phyloP scores from a whole-genome alignment of 2,329 filamentous ascomycete species.

The Penicillium sp. region DNA sequence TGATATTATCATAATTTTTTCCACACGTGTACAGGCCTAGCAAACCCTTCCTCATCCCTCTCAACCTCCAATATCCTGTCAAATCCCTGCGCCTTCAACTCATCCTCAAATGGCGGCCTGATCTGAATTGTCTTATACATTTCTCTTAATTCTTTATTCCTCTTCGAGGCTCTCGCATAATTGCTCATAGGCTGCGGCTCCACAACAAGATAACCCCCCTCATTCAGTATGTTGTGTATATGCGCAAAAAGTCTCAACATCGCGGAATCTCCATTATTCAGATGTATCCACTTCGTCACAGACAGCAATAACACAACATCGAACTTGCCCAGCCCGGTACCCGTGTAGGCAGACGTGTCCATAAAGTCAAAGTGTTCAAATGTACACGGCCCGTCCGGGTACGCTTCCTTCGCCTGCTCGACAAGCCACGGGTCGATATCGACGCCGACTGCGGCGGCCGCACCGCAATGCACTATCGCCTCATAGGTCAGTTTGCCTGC shows the following conservation, averaged over 20 bases:
- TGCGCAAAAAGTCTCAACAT: conserved; percentile 28
- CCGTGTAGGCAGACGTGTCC: conserved; percentile 26
- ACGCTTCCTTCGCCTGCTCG: conserved; percentile 27
- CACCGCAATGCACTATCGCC: conserved; percentile 26
- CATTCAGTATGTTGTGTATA: conserved; percentile 26
- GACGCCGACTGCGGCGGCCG: conserved; percentile 26
- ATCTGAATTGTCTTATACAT: conserved; percentile 30
- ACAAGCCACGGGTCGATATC: conserved; percentile 31
- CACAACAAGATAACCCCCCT: conserved; percentile 30
- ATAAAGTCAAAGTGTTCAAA: conserved; percentile 31
- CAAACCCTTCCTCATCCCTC: conserved; percentile 30
- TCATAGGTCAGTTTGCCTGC: conserved; percentile 31
- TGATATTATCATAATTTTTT: too few species aligned
- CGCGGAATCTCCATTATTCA: conserved; percentile 28
- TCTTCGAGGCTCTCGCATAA: conserved; percentile 30
- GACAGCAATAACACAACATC: conserved; percentile 29
- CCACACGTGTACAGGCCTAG: conserved; percentile 31
- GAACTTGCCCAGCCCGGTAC: conserved; percentile 29
- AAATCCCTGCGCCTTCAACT: conserved; percentile 27
- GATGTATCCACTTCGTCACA: conserved; percentile 31
- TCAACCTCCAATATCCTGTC: conserved; percentile 27
- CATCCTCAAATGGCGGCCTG: conserved; percentile 26
- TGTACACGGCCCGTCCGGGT: conserved; percentile 30
- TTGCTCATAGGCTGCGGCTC: conserved; percentile 33
- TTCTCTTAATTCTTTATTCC: conserved; percentile 31